Evolutionary conservation across 768 basidiomycete species (phyloP).

Genomic region (Tulasnella sp.): DNA sequence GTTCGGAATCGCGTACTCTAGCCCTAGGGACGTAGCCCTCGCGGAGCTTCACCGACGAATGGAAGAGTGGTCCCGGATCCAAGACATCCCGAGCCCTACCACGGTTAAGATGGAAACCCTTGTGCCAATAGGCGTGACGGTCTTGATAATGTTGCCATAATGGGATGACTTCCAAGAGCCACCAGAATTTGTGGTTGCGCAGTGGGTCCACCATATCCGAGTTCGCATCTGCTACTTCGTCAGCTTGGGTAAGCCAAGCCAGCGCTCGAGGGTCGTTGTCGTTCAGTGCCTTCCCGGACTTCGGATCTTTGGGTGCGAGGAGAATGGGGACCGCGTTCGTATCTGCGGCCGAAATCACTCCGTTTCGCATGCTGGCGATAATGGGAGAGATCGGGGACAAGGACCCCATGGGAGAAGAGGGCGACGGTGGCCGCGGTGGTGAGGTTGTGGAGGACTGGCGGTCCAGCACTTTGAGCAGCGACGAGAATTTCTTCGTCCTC

Average conservation of each 20-base stretch:
- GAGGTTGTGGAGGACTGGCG: background rate
- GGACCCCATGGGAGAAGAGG: background rate
- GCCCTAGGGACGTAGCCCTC: background rate
- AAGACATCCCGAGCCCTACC: background rate
- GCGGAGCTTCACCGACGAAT: conserved; percentile 2
- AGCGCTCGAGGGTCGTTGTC: too few relatives aligned
- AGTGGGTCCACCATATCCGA: conserved; percentile 15
- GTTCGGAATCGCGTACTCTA: background rate
- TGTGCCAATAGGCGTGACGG: conserved; percentile 15
- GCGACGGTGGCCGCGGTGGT: background rate
- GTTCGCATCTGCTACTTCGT: background rate
- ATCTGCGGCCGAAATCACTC: background rate
- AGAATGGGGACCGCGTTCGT: background rate
- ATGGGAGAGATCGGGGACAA: background rate
- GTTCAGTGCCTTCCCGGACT: background rate
- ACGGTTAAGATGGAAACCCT: background rate
- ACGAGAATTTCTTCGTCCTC: background rate
- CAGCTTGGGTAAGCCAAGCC: background rate
- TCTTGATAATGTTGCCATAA: conserved; percentile 23
- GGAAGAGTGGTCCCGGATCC: conserved; percentile 4
- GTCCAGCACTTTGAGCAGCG: background rate
- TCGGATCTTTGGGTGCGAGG: background rate
- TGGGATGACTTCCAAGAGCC: conserved; percentile 26
- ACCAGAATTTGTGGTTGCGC: background rate
- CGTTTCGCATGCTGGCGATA: background rate